Percentiles rank a stretch among this genome's conserved stretches.
Evolutionary conservation across 345 rosid genomes (phyloP).

Genomic region (Rhizophora mangle): DNA sequence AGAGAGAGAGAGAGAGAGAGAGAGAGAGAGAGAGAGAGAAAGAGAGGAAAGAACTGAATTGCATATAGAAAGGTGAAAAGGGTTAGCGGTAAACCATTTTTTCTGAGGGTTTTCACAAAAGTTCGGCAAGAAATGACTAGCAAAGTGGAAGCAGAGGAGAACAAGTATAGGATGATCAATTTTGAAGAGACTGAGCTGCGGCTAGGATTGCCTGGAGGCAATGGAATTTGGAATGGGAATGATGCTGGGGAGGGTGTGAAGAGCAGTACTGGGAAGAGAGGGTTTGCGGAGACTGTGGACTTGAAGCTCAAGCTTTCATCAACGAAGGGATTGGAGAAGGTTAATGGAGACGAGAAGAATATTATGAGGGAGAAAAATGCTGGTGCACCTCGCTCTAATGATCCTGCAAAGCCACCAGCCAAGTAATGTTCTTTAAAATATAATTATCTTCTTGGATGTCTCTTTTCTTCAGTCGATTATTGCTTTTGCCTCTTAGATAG

Average conservation of each 20-base stretch:
- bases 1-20: background rate
- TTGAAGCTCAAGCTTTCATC: constrained; percentile 27
- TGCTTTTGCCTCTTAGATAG: background rate
- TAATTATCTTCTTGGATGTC: background rate
- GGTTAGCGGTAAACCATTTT: background rate
- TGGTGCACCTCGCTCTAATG: constrained; percentile 4
- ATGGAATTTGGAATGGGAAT: background rate
- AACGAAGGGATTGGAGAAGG: background rate
- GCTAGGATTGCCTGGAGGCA: constrained; percentile 13
- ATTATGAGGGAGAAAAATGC: constrained; percentile 29
- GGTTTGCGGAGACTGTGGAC: constrained; percentile 31
- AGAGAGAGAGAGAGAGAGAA: constrained; percentile 6
- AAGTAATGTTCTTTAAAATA: constrained; percentile 11
- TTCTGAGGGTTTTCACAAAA: background rate
- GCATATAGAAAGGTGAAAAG: background rate
- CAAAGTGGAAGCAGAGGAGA: constrained; percentile 14
- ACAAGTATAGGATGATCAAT: constrained; percentile 49
- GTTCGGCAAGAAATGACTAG: constrained; percentile 5
- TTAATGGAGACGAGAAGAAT: constrained; percentile 15
- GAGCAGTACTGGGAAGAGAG: constrained; percentile 24
- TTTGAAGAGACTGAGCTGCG: constrained; percentile 3
- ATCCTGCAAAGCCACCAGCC: constrained; percentile 30
- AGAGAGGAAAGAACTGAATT: background rate
- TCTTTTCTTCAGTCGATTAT: no score
- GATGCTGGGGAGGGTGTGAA: background rate